Conservation (phyloP, 805 yeast genomes). For the Candida vartiovaarae region DNA sequence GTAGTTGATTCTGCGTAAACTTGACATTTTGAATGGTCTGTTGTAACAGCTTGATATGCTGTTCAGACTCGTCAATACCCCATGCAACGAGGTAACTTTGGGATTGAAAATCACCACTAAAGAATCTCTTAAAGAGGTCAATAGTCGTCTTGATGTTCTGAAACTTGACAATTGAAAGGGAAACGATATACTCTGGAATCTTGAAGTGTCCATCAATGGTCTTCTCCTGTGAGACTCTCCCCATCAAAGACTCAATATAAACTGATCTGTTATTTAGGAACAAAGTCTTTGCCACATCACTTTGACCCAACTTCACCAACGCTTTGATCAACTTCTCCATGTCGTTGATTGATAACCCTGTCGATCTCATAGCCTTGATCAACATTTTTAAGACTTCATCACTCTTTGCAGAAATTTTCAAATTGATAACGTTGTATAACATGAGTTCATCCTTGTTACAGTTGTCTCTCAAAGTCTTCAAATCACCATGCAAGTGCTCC, state of each 20-base stretch:
- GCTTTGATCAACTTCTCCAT: conserved; percentile 23
- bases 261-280: conserved; percentile 42
- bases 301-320: conserved; percentile 34
- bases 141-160: conserved; percentile 55
- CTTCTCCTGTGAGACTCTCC: conserved; percentile 34
- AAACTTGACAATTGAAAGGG: conserved; percentile 56
- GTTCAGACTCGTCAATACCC: conserved; percentile 5
- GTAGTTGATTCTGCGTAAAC: conserved; percentile 43
- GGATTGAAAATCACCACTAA: conserved; percentile 31
- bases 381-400: conserved; percentile 28
- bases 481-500: conserved; percentile 27
- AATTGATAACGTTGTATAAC: conserved; percentile 26
- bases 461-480: conserved; percentile 10
- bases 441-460: conserved; percentile 23
- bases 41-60: conserved; percentile 58
- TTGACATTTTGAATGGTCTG: conserved; percentile 63
- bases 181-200: conserved; percentile 45
- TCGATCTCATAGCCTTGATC: conserved; percentile 27
- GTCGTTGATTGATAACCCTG: conserved; percentile 20
- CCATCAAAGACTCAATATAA: conserved; percentile 39
- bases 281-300: conserved; percentile 41
- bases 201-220: conserved; percentile 44
- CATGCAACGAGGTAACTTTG: conserved; percentile 52
- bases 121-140: conserved; percentile 44
- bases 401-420: conserved; percentile 27